Base-by-base conservation (phyloP, 2,329 filamentous ascomycete species). In the Lasiodiplodia sp. region DNA sequence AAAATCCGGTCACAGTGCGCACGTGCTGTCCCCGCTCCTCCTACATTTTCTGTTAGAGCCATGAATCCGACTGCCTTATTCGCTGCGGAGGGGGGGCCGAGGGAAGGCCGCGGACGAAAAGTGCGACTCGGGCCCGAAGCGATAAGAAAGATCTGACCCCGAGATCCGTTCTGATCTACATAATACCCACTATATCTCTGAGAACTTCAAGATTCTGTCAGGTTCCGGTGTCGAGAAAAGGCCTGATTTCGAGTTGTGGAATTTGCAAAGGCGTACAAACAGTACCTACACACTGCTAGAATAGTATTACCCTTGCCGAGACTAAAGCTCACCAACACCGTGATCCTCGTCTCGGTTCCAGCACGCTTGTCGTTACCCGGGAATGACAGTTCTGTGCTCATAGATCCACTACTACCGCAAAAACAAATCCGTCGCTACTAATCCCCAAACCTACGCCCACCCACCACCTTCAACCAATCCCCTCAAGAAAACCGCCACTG, bases 401-500 rank as follows among this genome's bases (percentile, higher is more conserved):
- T 8, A 34, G 12, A 11, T 55, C 6, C 52, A 10, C 25, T 18
- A 14, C 16, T 28, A 4, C 25, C 52, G 52, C 16, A 34, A 18
- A 28, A 4, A 31, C 18, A 34, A n/a, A 12, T 18, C 31, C 52
- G 31, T 31, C 55, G 14, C 34, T 7, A 3, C 4, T 8, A 11
- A 34, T 8, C 11, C 8, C 55, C 55, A 34, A 16, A 6, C 21
- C 55, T 58, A 68, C n/a, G 37, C 66, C 66, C 66, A 68, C 23
- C 6, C 56, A 34, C 66, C 66, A 14, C 67, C 68, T 37, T 62
- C 60, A 5, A 69, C 53, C 18, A 69, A 75, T 0, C 95, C 96
- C 55, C 86, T 83, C 80, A 97, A 90, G 82, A 98, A 96, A 76
- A 91, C 88, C 25, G 90, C 90, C 71, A 97, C 89, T 5, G 95